Conservation (phyloP, 352 stramenopile species). For the Pythium periplocum region DNA sequence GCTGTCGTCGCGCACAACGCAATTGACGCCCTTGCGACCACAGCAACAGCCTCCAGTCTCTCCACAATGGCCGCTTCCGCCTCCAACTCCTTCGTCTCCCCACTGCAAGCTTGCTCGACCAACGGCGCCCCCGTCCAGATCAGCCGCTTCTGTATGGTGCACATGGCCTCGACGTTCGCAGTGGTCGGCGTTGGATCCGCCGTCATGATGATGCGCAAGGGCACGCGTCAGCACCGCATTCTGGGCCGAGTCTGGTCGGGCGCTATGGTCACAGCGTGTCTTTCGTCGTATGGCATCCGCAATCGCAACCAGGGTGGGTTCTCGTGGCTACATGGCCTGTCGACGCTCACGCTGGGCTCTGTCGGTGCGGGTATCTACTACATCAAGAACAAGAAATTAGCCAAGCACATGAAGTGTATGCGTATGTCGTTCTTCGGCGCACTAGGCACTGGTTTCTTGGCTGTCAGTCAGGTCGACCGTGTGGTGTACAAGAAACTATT, state of each 20-base stretch:
- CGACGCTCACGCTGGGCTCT: constrained; percentile 2
- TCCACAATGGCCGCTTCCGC: too few species aligned
- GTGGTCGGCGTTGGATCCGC: constrained; percentile 8
- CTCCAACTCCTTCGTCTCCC: too few species aligned
- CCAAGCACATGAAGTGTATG: constrained; percentile 5
- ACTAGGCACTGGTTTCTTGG: constrained; percentile 3
- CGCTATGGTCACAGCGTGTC: constrained; percentile 8
- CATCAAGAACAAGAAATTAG: constrained; percentile 5
- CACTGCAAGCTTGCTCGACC: too few species aligned
- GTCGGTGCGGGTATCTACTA: constrained; percentile 9
- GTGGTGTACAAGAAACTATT: too few species aligned
- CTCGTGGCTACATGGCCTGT: constrained; percentile 14
- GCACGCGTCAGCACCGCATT: constrained; percentile 1
- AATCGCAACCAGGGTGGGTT: constrained; percentile 1
- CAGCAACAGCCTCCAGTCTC: too few species aligned
- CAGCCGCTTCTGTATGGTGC: neutral
- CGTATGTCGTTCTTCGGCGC: constrained; percentile 4
- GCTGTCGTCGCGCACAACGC: too few species aligned
- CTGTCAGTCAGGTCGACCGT: neutral
- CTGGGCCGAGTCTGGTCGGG: constrained; percentile 8
- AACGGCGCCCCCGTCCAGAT: too few species aligned
- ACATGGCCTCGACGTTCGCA: constrained; percentile 7
- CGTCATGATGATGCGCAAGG: constrained; percentile 7
- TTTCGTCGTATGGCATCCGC: constrained; percentile 13
- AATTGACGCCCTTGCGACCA: too few species aligned